Evolutionary conservation across 192 early-diverging fungal genomes (phyloP).

Genomic region (Anaeromyces robustus): DNA sequence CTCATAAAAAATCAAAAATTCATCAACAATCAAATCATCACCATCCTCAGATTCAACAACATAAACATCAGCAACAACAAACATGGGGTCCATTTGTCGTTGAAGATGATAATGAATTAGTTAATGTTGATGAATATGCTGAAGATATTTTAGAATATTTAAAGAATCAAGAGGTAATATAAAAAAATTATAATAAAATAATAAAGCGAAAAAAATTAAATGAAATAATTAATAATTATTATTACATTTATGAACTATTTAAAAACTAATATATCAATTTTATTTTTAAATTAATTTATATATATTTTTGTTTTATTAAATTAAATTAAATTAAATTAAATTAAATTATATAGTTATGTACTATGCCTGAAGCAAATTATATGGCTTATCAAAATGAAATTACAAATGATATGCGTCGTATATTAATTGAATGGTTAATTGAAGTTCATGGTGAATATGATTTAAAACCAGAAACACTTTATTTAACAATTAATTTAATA

Average conservation of each 20-base stretch:
- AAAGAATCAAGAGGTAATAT: not conserved
- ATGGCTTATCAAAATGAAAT: conserved; percentile 28
- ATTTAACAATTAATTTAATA: conserved; percentile 31
- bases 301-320: not conserved
- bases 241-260: no score
- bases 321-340: no score
- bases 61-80: not conserved
- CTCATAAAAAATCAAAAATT: not conserved
- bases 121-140: not conserved
- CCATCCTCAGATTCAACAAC: not conserved
- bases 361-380: conserved; percentile 15
- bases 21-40: not conserved
- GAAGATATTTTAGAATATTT: not conserved
- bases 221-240: no score
- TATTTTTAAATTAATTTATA: no score
- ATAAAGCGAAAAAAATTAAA: no score
- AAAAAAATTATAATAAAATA: not conserved
- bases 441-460: conserved; percentile 33
- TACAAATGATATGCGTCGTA: conserved; percentile 26
- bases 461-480: conserved; percentile 34
- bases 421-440: conserved; percentile 31
- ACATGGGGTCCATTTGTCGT: not conserved
- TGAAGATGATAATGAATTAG: not conserved
- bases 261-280: no score
- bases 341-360: not conserved